phyloP scores from a whole-genome alignment of 352 stramenopile species.

The Globisporangium parvum region DNA sequence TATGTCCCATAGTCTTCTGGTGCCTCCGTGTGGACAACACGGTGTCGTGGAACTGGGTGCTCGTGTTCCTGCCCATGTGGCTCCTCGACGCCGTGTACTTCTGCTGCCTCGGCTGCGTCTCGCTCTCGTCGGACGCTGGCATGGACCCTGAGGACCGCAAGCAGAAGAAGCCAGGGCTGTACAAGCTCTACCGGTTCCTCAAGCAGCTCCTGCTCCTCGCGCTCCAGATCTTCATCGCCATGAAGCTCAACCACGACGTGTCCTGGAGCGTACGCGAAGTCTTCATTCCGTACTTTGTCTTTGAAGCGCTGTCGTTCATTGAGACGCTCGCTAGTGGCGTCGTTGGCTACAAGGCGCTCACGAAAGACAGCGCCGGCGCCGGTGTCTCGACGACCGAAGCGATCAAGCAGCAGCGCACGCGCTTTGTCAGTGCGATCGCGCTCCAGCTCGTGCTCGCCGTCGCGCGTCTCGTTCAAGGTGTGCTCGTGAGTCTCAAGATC shows the following conservation, averaged over 20 bases:
- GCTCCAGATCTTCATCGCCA: slow-evolving; percentile 75
- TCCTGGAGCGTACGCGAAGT: slow-evolving; percentile 54
- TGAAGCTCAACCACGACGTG: slow-evolving; percentile 76
- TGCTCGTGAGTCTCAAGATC: slow-evolving; percentile 66
- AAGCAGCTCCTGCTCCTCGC: slow-evolving; percentile 72
- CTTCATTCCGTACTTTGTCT: slow-evolving; percentile 77
- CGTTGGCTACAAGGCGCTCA: slow-evolving; percentile 64
- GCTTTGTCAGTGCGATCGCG: slow-evolving; percentile 32
- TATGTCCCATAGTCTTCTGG: slow-evolving; percentile 59
- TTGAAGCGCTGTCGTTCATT: slow-evolving; percentile 63
- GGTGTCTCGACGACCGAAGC: slow-evolving; percentile 59
- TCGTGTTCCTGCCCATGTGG: slow-evolving; percentile 80
- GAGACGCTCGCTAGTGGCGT: slow-evolving; percentile 50
- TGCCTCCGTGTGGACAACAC: slow-evolving; percentile 71
- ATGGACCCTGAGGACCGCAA: slow-evolving; percentile 61
- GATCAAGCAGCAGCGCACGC: slow-evolving; percentile 55
- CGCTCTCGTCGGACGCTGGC: slow-evolving; percentile 31
- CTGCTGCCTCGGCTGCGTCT: slow-evolving; percentile 65
- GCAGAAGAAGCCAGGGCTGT: slow-evolving; percentile 34
- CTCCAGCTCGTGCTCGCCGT: slow-evolving; percentile 38
- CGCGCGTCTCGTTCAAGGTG: slow-evolving; percentile 51
- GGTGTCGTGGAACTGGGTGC: slow-evolving; percentile 72
- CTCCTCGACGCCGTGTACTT: slow-evolving; percentile 70
- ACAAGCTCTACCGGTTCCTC: slow-evolving; percentile 78
- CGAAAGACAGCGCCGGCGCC: slow-evolving; percentile 67